These are phyloP conservation scores for Podospora didyma DNA, from an alignment of 495 filamentous ascomycete genomes.

Conservation along the genomic window DNA sequence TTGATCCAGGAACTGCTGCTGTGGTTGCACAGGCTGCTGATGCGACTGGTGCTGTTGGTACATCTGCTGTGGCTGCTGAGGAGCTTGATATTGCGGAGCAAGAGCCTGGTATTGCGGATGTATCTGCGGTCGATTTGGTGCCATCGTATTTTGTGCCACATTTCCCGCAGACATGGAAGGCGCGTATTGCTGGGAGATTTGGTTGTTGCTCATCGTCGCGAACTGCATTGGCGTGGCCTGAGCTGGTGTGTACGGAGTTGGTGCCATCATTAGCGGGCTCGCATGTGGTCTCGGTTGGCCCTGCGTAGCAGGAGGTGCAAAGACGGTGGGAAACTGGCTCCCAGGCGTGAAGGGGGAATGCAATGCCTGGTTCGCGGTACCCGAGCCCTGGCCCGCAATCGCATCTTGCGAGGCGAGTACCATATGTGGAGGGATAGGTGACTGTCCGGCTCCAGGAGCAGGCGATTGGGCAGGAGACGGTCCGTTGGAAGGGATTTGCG, in stretches of 20 bases:
- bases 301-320: neutral
- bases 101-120: neutral
- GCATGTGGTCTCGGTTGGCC: neutral
- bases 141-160: neutral
- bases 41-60: neutral
- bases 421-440: neutral
- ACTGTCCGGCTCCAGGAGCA: neutral
- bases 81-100: neutral
- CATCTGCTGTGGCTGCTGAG: neutral
- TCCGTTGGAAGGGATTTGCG: neutral
- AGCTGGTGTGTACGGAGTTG: neutral
- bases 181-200: slow-evolving; percentile 8
- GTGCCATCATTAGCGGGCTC: neutral
- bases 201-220: neutral
- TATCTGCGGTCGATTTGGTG: neutral
- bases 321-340: neutral
- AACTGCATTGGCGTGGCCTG: neutral
- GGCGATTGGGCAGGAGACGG: neutral
- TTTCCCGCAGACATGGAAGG: neutral
- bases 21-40: neutral
- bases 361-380: neutral
- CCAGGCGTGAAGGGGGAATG: neutral
- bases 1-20: slow-evolving; percentile 6
- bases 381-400: neutral
- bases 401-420: neutral